Evolutionary conservation across 352 stramenopile genomes (phyloP).

Genomic region (Globisporangium heterothallicum): DNA sequence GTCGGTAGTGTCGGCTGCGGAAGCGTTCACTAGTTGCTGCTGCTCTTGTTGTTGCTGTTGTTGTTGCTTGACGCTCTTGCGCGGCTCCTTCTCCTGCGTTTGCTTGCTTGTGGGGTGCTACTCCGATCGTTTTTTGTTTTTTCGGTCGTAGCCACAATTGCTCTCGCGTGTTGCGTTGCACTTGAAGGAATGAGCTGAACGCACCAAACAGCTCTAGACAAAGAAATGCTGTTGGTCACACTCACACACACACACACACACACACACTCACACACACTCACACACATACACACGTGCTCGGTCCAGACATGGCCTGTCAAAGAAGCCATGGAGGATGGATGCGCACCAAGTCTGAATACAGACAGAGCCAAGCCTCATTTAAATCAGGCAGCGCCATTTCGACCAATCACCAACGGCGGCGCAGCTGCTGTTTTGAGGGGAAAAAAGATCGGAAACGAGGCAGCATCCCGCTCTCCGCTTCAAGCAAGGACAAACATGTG

Average conservation of each 20-base stretch:
- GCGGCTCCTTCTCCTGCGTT: background rate
- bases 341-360: background rate
- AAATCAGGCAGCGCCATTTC: background rate
- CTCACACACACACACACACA: too few relatives aligned
- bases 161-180: background rate
- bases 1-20: background rate
- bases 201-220: too few relatives aligned
- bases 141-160: background rate
- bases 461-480: background rate
- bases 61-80: background rate
- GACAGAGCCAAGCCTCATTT: background rate
- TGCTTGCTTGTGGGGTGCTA: too few relatives aligned
- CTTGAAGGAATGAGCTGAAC: background rate
- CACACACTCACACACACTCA: too few relatives aligned
- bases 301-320: background rate
- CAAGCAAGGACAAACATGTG: background rate
- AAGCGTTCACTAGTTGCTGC: background rate
- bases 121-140: too few relatives aligned
- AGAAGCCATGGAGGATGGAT: background rate
- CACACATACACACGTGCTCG: background rate
- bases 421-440: background rate
- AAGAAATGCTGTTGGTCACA: too few relatives aligned
- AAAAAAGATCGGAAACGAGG: background rate
- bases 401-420: background rate
- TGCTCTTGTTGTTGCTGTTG: background rate